These are phyloP conservation scores for Salvia hispanica DNA, from an alignment of 257 asterid genomes.

Conservation along the genomic window DNA sequence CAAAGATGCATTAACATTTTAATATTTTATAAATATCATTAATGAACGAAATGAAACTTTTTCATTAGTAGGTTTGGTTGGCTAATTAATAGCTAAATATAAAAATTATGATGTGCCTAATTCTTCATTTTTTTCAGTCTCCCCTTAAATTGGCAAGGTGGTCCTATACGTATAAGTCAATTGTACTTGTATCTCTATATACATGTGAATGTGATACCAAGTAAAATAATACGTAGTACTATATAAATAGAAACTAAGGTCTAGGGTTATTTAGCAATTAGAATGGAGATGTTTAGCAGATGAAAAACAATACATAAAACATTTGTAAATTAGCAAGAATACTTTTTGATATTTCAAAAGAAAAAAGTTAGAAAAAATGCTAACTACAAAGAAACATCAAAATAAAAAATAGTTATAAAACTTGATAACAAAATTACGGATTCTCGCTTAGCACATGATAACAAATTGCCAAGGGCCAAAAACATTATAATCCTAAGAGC, in stretches of 20 bases:
- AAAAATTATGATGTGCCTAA: slow-evolving; percentile 3
- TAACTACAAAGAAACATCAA: too few relatives aligned
- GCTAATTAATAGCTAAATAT: slow-evolving; percentile 23
- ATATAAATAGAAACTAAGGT: not conserved
- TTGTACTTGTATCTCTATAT: not conserved
- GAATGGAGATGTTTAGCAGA: not conserved
- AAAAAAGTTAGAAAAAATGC: too few relatives aligned
- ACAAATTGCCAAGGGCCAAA: too few relatives aligned
- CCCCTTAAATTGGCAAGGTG: not conserved
- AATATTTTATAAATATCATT: not conserved
- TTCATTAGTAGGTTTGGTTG: slow-evolving; percentile 29
- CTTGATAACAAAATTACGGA: too few relatives aligned
- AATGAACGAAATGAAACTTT: slow-evolving; percentile 28
- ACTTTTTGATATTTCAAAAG: too few relatives aligned
- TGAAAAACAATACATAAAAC: not conserved
- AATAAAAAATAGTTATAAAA: too few relatives aligned
- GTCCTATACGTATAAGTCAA: not conserved
- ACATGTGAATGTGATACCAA: too few relatives aligned
- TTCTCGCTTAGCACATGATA: too few relatives aligned
- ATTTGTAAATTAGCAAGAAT: too few relatives aligned
- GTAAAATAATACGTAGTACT: too few relatives aligned
- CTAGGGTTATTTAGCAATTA: not conserved
- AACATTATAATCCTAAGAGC: too few relatives aligned
- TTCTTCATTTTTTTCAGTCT: not conserved
- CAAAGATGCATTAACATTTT: not conserved